Percentiles rank a stretch among this genome's conserved stretches.
Conservation (phyloP, 257 asterid species). For the Solanum clarkiae region DNA sequence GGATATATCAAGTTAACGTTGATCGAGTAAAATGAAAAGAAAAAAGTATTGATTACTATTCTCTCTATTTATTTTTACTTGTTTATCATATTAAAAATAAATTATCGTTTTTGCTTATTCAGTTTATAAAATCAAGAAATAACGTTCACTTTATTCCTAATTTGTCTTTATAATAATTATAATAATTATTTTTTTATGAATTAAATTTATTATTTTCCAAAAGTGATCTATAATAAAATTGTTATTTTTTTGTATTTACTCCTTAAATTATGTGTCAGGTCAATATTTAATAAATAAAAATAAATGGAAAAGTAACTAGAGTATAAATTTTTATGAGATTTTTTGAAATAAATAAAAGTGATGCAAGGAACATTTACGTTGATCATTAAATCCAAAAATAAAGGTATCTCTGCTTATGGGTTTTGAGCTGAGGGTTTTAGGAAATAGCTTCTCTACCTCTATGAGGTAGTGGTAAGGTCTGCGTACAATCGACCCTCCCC, state of each 20-base stretch:
- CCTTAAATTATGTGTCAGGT: too few relatives aligned
- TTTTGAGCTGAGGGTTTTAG: too few relatives aligned
- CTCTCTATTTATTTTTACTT: background rate
- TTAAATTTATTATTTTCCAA: too few relatives aligned
- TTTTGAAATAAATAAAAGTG: background rate
- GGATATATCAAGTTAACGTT: background rate
- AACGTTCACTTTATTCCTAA: background rate
- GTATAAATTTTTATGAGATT: background rate
- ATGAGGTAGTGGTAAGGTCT: too few relatives aligned
- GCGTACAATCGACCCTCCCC: too few relatives aligned
- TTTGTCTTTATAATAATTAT: background rate
- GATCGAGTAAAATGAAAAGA: background rate
- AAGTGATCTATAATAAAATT: too few relatives aligned
- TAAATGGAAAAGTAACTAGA: background rate
- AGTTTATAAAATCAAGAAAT: background rate
- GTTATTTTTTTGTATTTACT: too few relatives aligned
- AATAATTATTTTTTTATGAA: background rate
- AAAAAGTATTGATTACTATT: background rate
- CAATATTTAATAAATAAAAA: background rate
- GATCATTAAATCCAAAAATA: background rate
- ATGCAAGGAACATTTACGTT: background rate
- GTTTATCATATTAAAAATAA: background rate
- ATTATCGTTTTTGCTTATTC: background rate
- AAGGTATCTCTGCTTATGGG: too few relatives aligned
- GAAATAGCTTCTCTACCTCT: too few relatives aligned